A percentile compares a stretch with the other conserved stretches of the same genome.
Evolutionary conservation across 345 rosid genomes (phyloP).

Genomic region (Salix viminalis): DNA sequence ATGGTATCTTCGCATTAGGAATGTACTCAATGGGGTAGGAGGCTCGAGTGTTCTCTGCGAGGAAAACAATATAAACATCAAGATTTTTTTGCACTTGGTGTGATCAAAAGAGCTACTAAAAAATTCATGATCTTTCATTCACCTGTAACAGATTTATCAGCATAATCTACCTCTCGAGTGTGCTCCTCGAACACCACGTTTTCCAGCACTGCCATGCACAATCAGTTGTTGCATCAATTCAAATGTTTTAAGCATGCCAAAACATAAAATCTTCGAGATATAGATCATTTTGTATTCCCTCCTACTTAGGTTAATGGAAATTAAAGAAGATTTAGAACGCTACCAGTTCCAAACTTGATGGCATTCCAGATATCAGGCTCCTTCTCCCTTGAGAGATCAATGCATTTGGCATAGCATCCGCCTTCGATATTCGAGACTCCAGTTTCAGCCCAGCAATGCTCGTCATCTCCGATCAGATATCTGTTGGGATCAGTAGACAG

Average conservation of each 20-base stretch:
- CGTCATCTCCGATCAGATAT: conserved; percentile 92
- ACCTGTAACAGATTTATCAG: conserved; percentile 90
- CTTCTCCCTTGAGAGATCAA: conserved; percentile 85
- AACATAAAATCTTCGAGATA: neutral
- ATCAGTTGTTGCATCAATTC: neutral
- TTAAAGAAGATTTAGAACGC: neutral
- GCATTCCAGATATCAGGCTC: conserved; percentile 98
- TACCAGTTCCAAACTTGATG: conserved; percentile 94
- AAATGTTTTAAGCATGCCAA: too few species aligned
- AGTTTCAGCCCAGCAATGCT: conserved; percentile 87
- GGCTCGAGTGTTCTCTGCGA: conserved; percentile 90
- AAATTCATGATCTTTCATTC: neutral
- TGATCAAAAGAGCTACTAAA: neutral
- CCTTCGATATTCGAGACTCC: conserved; percentile 99
- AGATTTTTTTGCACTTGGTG: neutral
- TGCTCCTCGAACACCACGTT: conserved; percentile 96
- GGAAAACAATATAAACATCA: neutral
- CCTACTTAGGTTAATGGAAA: neutral
- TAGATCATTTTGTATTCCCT: neutral
- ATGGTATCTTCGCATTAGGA: conserved; percentile 86
- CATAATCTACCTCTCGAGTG: conserved; percentile 77
- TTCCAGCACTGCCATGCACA: conserved; percentile 65
- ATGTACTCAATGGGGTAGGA: conserved; percentile 91
- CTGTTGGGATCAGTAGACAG: conserved; percentile 92
- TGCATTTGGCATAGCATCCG: conserved; percentile 96